A percentile compares a stretch with the other conserved stretches of the same genome.
Conservation (phyloP, 768 basidiomycete species). For the Podaxis carcinomalis region DNA sequence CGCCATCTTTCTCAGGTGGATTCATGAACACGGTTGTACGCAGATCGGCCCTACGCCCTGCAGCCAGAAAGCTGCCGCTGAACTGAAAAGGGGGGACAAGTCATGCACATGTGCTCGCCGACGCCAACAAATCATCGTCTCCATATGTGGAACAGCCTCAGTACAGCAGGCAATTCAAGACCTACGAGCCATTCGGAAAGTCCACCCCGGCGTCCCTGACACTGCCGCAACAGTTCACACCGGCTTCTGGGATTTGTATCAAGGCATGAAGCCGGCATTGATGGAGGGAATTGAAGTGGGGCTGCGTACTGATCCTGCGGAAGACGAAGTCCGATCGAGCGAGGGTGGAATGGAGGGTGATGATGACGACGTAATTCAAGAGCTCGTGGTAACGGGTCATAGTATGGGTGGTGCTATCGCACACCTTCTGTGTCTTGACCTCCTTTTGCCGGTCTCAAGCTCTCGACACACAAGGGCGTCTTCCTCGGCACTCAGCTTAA, state of each 20-base stretch:
- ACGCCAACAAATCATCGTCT: conserved; percentile 44
- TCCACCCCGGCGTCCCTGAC: conserved; percentile 35
- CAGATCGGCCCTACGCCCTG: neutral
- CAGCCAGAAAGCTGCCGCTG: neutral
- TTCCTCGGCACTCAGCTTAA: neutral
- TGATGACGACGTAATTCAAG: conserved; percentile 20
- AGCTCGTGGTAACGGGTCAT: conserved; percentile 52
- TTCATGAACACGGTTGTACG: neutral
- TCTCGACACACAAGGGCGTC: neutral
- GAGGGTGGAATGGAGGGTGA: neutral
- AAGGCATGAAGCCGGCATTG: conserved; percentile 31
- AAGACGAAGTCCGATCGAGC: neutral
- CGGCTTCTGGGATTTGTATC: conserved; percentile 53
- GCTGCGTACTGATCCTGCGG: conserved; percentile 16
- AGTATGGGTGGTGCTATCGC: conserved; percentile 54
- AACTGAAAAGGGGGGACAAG: neutral
- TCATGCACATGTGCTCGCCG: conserved; percentile 27
- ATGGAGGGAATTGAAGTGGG: conserved; percentile 35
- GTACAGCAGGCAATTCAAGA: conserved; percentile 43
- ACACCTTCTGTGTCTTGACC: conserved; percentile 45
- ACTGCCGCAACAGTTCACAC: conserved; percentile 35
- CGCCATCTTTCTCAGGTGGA: conserved; percentile 31
- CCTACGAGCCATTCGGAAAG: conserved; percentile 32
- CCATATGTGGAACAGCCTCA: conserved; percentile 46
- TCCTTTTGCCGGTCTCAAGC: conserved; percentile 24